Base-by-base conservation (phyloP, 2,329 filamentous ascomycete genomes). In the Aspergillus sp. region DNA sequence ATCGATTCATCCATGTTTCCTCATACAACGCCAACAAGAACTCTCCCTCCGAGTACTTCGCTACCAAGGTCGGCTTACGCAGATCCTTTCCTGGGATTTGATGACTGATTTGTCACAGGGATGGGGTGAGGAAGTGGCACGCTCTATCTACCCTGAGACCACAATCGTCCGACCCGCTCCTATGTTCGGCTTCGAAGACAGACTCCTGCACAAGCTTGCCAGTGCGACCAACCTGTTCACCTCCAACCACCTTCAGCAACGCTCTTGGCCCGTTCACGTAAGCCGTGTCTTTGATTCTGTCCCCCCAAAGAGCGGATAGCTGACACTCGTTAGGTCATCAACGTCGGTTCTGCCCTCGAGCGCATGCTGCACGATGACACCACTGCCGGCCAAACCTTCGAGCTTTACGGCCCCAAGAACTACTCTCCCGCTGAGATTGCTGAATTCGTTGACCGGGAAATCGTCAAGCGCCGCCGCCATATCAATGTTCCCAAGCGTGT, bases 1-100 rank as follows among this genome's bases (percentile, higher is more conserved):
- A 99, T 80, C 89, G 95, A 67, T 99, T 92, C 79, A 93, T 99
- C 67, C 95, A 99, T 72, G 89, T 99, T 70, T 99, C 95, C 9
- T 97, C 93, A 34, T 93, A 96, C 85, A 98, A 94, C 74, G 94
- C 92, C 61, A 83, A 90, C 77, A 84, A 87, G 48, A 84, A 91
- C 69, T 98, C 94, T 19, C 79, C 89, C 2, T 94, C 92, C 11
- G 91, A 95, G 73, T 99, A 94, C 85, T 97, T 91, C 80, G 84
- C 90, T 63, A 96, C 93, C 69, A 99, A 99, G 87, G 89, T 89
- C 69, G 57, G 80, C 62, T 47, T 38, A n/a, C 30, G 1, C 19
- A 45, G 11, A 15, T 22, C 8, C 5, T 41, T 30, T 46, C 34
- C 11, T 11, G 5, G n/a, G 49, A 62, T 19, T 17, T 22, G n/a